Percentiles rank a stretch among this genome's conserved stretches.
Evolutionary conservation across 306 rosid genomes (phyloP).

Genomic region (Vigna radiata): DNA sequence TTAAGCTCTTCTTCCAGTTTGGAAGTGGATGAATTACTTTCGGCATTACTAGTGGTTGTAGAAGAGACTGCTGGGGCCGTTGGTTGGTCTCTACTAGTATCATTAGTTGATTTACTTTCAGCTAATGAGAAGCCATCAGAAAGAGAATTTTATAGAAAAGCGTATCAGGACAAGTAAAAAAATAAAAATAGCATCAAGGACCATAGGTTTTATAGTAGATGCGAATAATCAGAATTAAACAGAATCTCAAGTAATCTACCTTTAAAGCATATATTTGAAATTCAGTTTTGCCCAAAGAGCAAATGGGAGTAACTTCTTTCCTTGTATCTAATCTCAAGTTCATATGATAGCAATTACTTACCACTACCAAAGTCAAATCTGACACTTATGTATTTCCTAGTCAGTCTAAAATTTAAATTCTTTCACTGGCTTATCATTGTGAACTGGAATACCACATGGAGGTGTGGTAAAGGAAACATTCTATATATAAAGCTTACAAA

Average conservation of each 20-base stretch:
- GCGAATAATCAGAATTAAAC: neutral
- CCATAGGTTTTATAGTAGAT: neutral
- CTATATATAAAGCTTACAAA: neutral
- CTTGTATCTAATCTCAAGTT: conserved; percentile 6
- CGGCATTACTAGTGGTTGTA: conserved; percentile 85
- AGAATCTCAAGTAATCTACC: conserved; percentile 12
- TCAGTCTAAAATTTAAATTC: conserved; percentile 13
- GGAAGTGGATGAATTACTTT: conserved; percentile 88
- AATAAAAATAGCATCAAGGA: conserved; percentile 6
- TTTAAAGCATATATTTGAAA: conserved; percentile 20
- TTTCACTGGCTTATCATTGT: neutral
- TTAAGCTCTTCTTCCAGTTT: conserved; percentile 94
- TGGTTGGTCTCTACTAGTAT: conserved; percentile 84
- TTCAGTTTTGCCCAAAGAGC: conserved; percentile 20
- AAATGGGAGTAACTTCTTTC: conserved; percentile 5
- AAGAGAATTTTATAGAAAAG: neutral
- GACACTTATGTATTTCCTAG: conserved; percentile 7
- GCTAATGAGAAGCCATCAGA: conserved; percentile 40
- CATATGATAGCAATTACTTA: conserved; percentile 8
- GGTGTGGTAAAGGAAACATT: neutral
- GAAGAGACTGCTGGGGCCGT: conserved; percentile 71
- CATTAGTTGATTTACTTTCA: conserved; percentile 78
- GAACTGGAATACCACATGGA: conserved; percentile 4
- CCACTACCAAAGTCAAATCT: too few species aligned
- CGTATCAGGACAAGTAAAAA: conserved; percentile 26